Percentiles rank a stretch among this genome's conserved stretches.
phyloP scores from a whole-genome alignment of 352 stramenopile genomes.

The Elongisporangium prolatum region DNA sequence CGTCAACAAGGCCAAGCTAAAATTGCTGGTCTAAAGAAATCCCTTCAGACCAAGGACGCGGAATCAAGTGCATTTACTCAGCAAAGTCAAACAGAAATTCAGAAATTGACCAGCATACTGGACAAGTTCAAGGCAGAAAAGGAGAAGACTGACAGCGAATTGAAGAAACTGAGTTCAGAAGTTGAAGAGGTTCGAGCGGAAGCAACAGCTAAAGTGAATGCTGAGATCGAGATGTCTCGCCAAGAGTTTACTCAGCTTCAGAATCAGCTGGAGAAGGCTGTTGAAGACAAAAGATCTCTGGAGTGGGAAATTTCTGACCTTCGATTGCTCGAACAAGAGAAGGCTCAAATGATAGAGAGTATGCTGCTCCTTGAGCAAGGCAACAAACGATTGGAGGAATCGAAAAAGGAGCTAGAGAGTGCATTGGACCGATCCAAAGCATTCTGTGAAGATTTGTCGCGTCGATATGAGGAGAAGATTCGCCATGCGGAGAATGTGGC shows the following conservation, averaged over 20 bases:
- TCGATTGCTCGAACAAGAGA: constrained; percentile 37
- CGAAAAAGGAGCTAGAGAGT: constrained; percentile 46
- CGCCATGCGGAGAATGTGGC: constrained; percentile 50
- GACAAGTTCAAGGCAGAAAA: constrained; percentile 1
- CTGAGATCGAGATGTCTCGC: constrained; percentile 16
- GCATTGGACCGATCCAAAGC: constrained; percentile 54
- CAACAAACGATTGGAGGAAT: constrained; percentile 37
- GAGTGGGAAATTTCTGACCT: constrained; percentile 30
- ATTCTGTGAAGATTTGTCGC: constrained; percentile 58
- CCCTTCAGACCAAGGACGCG: constrained; percentile 28
- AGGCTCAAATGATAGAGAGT: constrained; percentile 28
- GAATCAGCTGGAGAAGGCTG: constrained; percentile 26
- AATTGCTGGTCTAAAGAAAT: constrained; percentile 11
- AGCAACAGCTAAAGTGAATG: constrained; percentile 1
- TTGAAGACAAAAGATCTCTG: constrained; percentile 40
- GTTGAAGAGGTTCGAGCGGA: not conserved
- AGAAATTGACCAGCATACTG: not conserved
- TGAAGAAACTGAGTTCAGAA: not conserved
- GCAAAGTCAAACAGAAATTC: not conserved
- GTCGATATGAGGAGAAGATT: constrained; percentile 63
- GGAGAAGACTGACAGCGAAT: constrained; percentile 1
- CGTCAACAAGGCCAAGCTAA: constrained; percentile 23
- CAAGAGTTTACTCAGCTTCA: constrained; percentile 25
- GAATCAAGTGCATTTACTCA: constrained; percentile 14
- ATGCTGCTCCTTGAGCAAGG: constrained; percentile 43